Evolutionary conservation across 2,329 filamentous ascomycete genomes (phyloP).

Genomic region (Geosmithia putterillii): DNA sequence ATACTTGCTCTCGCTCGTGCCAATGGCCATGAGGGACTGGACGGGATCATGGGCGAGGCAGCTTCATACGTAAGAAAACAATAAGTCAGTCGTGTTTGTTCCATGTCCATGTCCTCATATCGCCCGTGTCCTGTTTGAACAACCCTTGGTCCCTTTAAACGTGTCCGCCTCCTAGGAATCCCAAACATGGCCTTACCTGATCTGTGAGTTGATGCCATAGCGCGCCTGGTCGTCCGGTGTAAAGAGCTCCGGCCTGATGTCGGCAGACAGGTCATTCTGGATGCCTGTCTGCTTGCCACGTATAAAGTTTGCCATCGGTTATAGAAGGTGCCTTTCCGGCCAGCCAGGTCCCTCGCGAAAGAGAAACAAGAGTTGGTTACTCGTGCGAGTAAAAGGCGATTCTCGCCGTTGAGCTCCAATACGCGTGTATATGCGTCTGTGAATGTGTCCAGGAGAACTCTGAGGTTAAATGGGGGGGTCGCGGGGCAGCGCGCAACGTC

Average conservation of each 20-base stretch:
- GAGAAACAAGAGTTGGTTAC: too few relatives aligned
- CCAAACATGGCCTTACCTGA: slow-evolving; percentile 33
- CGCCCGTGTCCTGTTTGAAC: too few relatives aligned
- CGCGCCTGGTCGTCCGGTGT: slow-evolving; percentile 71
- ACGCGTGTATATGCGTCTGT: not conserved
- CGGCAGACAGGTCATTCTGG: slow-evolving; percentile 77
- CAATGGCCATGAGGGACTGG: slow-evolving; percentile 85
- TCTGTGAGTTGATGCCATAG: slow-evolving; percentile 70
- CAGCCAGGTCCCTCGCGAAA: too few relatives aligned
- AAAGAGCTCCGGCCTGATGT: slow-evolving; percentile 67
- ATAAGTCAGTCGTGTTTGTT: not conserved
- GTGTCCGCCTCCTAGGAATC: too few relatives aligned
- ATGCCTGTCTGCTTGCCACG: slow-evolving; percentile 90
- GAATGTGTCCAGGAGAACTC: not conserved
- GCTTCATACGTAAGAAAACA: slow-evolving; percentile 32
- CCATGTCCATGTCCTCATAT: not conserved
- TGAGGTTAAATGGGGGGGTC: not conserved
- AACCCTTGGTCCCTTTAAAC: too few relatives aligned
- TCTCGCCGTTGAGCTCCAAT: too few relatives aligned
- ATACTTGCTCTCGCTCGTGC: slow-evolving; percentile 77
- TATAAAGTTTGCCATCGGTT: slow-evolving; percentile 79
- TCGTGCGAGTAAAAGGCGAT: too few relatives aligned
- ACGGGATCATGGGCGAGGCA: slow-evolving; percentile 85
- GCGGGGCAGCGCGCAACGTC: slow-evolving; percentile 1
- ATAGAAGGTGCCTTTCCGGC: too few relatives aligned